Base-by-base conservation (phyloP, 176 grass and related monocot species). In the Eragrostis nindensis region DNA sequence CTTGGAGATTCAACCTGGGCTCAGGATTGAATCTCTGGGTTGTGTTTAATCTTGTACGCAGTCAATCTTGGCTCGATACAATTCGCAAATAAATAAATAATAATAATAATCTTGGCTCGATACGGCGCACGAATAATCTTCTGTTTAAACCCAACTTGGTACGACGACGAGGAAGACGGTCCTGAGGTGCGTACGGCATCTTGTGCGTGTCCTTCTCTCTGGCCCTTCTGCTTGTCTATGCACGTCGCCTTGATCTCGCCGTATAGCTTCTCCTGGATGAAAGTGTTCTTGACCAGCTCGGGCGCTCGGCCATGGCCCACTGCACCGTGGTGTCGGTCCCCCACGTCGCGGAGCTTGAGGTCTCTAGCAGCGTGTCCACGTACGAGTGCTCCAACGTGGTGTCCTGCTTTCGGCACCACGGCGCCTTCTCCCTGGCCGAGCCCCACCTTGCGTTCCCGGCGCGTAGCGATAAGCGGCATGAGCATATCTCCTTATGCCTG, bases 241-340 rank as follows among this genome's bases (percentile, higher is more conserved):
- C 14, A 25, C 16, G 19, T 55, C 6, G 17, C 5, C 1, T 17
- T 79, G 63, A 94, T 79, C 73, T 94, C 92, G 21, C 38, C 11
- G 57, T 81, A 50, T 15, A 94, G 86, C 44, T 80, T 91, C 0
- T 68, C 25, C 7, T 94, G 89, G 19, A 89, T 76, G 8, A 52
- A 5, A 10, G 63, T 86, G 73, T 94, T 87, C 84, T 87, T 92
- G n/a, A 91, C 86, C 24, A 94, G 78, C 44, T 94, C 84, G 15
- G 92, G 2, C 32, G 4, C 4, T n/a, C n/a, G n/a, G n/a, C 89
- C 92, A 94, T 94, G 86, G 89, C 89, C 92, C 92, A 94, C 70
- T 89, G 77, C 3, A 92, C 76, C 13, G 83, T 81, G 2, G 89
- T 89, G 43, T 86, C 86, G 78, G 15, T 72, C 50, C 17, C 71